Percentiles rank a stretch among this genome's conserved stretches.
These are phyloP conservation scores for Cichorium intybus DNA, from an alignment of 140 eudicot species.

Conservation along the genomic window DNA sequence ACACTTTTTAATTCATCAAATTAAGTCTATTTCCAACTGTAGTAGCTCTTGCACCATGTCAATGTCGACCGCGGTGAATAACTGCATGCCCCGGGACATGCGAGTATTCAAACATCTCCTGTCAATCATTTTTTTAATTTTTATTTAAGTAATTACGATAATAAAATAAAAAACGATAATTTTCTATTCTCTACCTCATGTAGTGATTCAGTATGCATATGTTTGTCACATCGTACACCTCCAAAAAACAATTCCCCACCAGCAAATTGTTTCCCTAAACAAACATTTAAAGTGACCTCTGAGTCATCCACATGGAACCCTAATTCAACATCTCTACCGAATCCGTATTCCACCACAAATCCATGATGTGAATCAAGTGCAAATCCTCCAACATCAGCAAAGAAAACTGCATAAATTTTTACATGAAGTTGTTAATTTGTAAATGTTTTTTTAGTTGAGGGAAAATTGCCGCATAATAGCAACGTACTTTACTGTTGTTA, in stretches of 20 bases:
- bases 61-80: too few species aligned
- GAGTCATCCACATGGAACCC: conserved; percentile 98
- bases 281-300: conserved; percentile 89
- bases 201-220: conserved; percentile 69
- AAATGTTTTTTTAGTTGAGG: too few species aligned
- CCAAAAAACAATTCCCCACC: conserved; percentile 96
- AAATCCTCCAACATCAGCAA: conserved; percentile 87
- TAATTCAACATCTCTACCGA: conserved; percentile 74
- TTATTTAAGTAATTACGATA: background rate
- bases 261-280: conserved; percentile 80
- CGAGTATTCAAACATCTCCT: background rate
- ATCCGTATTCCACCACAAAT: conserved; percentile 86
- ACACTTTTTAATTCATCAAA: too few species aligned
- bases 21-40: too few species aligned
- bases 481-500: too few species aligned
- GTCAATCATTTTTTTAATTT: background rate
- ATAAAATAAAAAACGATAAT: background rate
- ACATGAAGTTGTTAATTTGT: background rate
- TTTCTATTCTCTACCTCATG: conserved; percentile 51
- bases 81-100: background rate
- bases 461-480: too few species aligned
- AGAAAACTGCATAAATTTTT: conserved; percentile 65
- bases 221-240: conserved; percentile 89
- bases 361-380: conserved; percentile 95
- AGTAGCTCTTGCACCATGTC: too few species aligned